Evolutionary conservation across 257 asterid genomes (phyloP).

Genomic region (Solanum bulbocastanum): DNA sequence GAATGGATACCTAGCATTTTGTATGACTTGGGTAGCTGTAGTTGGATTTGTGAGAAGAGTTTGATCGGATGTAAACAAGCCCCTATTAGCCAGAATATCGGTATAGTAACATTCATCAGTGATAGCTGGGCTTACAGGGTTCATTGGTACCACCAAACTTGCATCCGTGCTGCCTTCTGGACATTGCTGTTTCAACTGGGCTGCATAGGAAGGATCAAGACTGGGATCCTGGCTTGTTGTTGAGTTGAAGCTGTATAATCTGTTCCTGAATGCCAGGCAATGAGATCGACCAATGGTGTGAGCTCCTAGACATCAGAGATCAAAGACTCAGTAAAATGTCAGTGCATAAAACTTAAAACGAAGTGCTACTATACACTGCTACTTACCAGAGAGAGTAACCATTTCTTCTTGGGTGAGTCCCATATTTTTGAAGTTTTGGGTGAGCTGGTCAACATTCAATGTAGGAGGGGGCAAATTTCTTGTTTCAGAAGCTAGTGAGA

Average conservation of each 20-base stretch:
- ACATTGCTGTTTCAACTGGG: slow-evolving; percentile 36
- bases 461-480: slow-evolving; percentile 50
- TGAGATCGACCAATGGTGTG: slow-evolving; percentile 75
- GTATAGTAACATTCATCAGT: slow-evolving; percentile 19
- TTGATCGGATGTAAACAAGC: slow-evolving; percentile 36
- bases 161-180: slow-evolving; percentile 23
- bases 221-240: slow-evolving; percentile 42
- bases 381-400: slow-evolving; percentile 81
- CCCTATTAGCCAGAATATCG: slow-evolving; percentile 16
- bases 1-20: slow-evolving; percentile 13
- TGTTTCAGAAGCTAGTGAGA: slow-evolving; percentile 42
- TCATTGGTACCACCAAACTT: slow-evolving; percentile 45
- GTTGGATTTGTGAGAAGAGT: slow-evolving; percentile 15
- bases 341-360: not conserved
- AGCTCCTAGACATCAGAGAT: slow-evolving; percentile 32
- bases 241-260: slow-evolving; percentile 51
- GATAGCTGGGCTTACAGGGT: slow-evolving; percentile 19
- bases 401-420: slow-evolving; percentile 65
- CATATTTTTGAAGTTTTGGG: slow-evolving; percentile 40
- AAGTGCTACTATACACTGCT: not conserved
- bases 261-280: slow-evolving; percentile 42
- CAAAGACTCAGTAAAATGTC: not conserved
- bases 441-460: slow-evolving; percentile 37
- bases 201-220: slow-evolving; percentile 38
- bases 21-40: slow-evolving; percentile 17